Conservation (phyloP, 805 yeast genomes). For the Candida vaughaniae region DNA sequence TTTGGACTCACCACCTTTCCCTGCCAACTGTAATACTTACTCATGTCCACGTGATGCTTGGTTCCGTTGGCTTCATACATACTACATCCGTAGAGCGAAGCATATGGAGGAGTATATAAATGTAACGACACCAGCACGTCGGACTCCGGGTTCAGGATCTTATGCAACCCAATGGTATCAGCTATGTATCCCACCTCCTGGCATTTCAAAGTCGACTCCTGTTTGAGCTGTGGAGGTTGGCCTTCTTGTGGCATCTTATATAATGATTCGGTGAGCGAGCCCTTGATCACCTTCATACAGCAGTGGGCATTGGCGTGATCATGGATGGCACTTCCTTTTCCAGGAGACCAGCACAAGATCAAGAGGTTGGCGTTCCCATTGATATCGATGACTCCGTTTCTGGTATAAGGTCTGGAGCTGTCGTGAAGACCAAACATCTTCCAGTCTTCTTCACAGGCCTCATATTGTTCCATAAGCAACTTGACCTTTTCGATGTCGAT, state of each 20-base stretch:
- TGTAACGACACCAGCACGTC: constrained; percentile 61
- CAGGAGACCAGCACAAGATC: constrained; percentile 70
- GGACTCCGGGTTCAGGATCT: constrained; percentile 49
- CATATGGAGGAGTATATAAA: constrained; percentile 76
- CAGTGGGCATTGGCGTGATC: constrained; percentile 80
- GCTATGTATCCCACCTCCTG: constrained; percentile 63
- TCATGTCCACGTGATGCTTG: constrained; percentile 56
- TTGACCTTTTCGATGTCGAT: constrained; percentile 51
- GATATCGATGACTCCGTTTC: constrained; percentile 75
- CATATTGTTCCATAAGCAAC: constrained; percentile 47
- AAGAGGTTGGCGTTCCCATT: constrained; percentile 69
- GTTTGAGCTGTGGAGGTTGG: constrained; percentile 20
- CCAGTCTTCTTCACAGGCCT: constrained; percentile 56
- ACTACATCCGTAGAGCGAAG: constrained; percentile 55
- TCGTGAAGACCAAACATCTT: constrained; percentile 54
- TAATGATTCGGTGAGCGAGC: constrained; percentile 55
- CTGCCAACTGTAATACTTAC: constrained; percentile 60
- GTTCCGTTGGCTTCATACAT: constrained; percentile 47
- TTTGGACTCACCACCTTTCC: constrained; percentile 33
- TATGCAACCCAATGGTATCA: constrained; percentile 66
- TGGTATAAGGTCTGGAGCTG: constrained; percentile 46
- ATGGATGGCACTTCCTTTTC: constrained; percentile 61
- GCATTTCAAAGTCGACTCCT: constrained; percentile 26
- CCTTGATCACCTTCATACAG: constrained; percentile 66
- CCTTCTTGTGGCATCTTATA: constrained; percentile 49